These are phyloP conservation scores for Mucor plumbeus DNA, from an alignment of 371 early-diverging fungal genomes.

Conservation along the genomic window DNA sequence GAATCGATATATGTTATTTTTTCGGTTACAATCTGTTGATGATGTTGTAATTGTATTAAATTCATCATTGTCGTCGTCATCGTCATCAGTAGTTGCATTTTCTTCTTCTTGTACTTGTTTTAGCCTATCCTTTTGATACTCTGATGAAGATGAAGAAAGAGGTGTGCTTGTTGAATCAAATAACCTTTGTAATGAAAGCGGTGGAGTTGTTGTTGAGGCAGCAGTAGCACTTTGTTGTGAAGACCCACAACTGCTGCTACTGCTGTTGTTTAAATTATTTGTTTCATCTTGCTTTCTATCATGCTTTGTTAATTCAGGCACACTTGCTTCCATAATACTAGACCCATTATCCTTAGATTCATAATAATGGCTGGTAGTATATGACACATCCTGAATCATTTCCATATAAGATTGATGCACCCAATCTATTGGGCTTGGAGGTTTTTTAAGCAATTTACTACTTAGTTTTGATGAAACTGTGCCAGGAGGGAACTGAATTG, in stretches of 20 bases:
- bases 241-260: not conserved
- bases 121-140: not conserved
- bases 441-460: conserved; percentile 16
- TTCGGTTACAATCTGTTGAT: conserved; percentile 18
- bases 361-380: conserved; percentile 14
- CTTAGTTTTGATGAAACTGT: conserved; percentile 17
- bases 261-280: not conserved
- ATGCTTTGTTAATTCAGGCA: not conserved
- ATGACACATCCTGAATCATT: conserved; percentile 22
- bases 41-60: conserved; percentile 18
- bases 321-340: not conserved
- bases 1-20: conserved; percentile 14
- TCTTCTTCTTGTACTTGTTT: conserved; percentile 3
- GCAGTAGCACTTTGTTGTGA: not conserved
- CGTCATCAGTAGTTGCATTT: not conserved
- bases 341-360: not conserved
- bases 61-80: not conserved
- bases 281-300: not conserved
- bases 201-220: not conserved
- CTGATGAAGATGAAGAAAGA: not conserved
- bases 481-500: conserved; percentile 17
- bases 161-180: not conserved
- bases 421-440: conserved; percentile 20
- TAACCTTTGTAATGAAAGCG: not conserved
- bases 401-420: conserved; percentile 25